Evolutionary conservation across 208 protist genomes (phyloP), one percentile per base, ranked within the genome.

Genomic region (Wallacemonas sp.): DNA sequence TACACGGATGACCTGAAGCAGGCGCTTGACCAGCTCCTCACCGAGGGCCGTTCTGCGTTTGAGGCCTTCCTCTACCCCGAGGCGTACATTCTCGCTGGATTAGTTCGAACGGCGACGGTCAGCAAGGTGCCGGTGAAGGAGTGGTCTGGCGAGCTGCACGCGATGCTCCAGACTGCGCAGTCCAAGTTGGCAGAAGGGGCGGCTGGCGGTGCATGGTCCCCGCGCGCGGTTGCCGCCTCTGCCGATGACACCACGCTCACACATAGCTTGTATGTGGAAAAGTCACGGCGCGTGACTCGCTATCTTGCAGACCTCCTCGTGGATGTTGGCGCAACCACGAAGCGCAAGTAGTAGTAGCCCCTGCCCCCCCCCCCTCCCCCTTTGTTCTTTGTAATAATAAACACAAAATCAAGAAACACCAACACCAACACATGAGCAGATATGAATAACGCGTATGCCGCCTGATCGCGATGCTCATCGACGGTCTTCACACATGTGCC

Each of bases 11-110:
- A 39, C 11, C 53, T 84, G 22, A 61, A 55, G 34, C 45, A 72
- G 31, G 65, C 70, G 27, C 39, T 88, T 6, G 44, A 77, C n/a
- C 27, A 46, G 3, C 21, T 47, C 22, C 34, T 72, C 11, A 24
- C 56, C 30, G 33, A 68, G 59, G 66, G 69, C 70, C 39, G 65
- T 6, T 8, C n/a, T 4, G 71, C 36, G 33, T 76, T 86, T 22
- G 77, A 87, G 31, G 36, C 12, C 2, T 90, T 91, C 59, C 64
- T 95, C 38, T 92, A 89, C 66, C 83, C 82, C 0, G 71, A 91
- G 64, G 77, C 70, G 38, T 75, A 76, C 66, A 67, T 95, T 38
- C 63, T 91, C 21, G 67, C 73, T 15, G 71, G 80, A 15, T 21
- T 95, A 62, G 65, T 95, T 39, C 79, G 80, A 62, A 69, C 84